Base-by-base conservation (phyloP, 2,329 filamentous ascomycete genomes). In the Aspergillus sp. region DNA sequence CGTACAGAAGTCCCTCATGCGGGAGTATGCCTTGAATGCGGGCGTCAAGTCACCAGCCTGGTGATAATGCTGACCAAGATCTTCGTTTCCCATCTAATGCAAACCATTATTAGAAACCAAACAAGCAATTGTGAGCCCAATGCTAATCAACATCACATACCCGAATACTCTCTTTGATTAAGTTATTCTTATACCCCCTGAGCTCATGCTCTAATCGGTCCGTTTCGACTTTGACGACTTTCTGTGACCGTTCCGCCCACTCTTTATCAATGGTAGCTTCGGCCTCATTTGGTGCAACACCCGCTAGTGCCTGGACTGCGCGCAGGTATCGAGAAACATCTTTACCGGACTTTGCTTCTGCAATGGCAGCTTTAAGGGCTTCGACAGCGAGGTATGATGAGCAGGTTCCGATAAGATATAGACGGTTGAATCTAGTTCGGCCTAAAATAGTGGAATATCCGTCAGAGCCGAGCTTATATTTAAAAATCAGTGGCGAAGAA, bases 161-260 rank as follows among this genome's bases (percentile, higher is more conserved):
- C 65, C 93, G 79, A 68, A 98, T 96, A 77, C 92, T 97, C 77
- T 99, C 95, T 73, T 97, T 96, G 67, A 99, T 92, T 44, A 98
- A 78, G 68, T 98, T 99, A 71, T 97, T 96, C 77, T 95, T 96
- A 75, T 98, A 98, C 1, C 88, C 89, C 73, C 92, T 93, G 19
- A 99, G 80, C 74, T 98, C 91, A 15, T 83, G 79, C 70, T 97
- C 91, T 55, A 98, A 80, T n/a, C 89, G 85, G 55, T 86, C 81
- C 1, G 88, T 88, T 73, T 96, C 89, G 2, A 79, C 77, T 64
- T 85, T 84, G 66, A 93, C 90, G 51, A 83, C 78, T 61, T 84
- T 85, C 20, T 87, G 84, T 39, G 83, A 88, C 57, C 78, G 80
- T 7, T 88, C 83, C n/a, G 89, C 82, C 93, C 93, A 98, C n/a